These are phyloP conservation scores for Beauveria sp. DNA, from an alignment of 2,329 filamentous ascomycete genomes.

Conservation along the genomic window DNA sequence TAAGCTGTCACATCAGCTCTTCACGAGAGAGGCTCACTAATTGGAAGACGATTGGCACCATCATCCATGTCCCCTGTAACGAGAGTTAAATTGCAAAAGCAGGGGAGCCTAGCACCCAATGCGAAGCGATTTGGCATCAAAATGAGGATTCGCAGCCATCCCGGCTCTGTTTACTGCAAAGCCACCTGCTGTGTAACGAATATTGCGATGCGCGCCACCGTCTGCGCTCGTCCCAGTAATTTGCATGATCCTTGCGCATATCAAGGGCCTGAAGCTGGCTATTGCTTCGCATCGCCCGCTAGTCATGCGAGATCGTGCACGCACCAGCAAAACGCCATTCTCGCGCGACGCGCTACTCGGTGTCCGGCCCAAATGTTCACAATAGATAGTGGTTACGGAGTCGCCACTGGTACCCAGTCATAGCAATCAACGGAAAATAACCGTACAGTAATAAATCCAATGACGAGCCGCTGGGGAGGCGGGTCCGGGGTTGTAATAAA, in stretches of 20 bases:
- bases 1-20: neutral
- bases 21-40: neutral
- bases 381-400: no score
- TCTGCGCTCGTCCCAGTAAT: neutral
- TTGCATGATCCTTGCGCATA: slow-evolving; percentile 1
- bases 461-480: no score
- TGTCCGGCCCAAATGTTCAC: neutral
- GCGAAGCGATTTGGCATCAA: slow-evolving; percentile 9
- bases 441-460: no score
- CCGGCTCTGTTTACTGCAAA: neutral
- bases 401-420: no score
- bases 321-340: neutral
- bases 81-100: slow-evolving; percentile 2
- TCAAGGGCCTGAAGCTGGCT: neutral
- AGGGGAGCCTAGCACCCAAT: neutral
- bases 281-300: slow-evolving; percentile 2
- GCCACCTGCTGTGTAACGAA: neutral
- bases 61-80: neutral
- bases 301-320: slow-evolving; percentile 4
- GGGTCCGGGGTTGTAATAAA: no score
- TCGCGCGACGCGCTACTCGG: neutral
- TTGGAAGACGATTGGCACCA: neutral
- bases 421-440: neutral
- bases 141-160: slow-evolving; percentile 2
- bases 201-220: neutral